Conservation (phyloP, 1,139 yeast genomes). For the Debaryomyces fabryi region DNA sequence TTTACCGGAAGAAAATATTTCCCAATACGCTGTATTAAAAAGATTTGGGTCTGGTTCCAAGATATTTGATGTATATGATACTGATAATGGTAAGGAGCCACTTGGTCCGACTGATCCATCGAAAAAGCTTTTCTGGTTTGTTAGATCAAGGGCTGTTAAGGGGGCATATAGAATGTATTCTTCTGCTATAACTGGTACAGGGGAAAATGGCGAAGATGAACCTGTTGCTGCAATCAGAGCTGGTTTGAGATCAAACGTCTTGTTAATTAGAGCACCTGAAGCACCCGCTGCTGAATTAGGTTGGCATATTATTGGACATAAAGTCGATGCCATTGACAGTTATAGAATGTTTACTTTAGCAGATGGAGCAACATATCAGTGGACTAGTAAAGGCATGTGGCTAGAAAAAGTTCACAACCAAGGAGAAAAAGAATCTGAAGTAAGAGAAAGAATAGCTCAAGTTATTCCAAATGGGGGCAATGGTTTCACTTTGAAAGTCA, state of each 20-base stretch:
- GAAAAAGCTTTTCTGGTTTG: slow-evolving; percentile 52
- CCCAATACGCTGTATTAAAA: slow-evolving; percentile 50
- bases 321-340: slow-evolving; percentile 63
- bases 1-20: slow-evolving; percentile 33
- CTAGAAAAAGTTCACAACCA: slow-evolving; percentile 57
- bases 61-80: slow-evolving; percentile 55
- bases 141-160: slow-evolving; percentile 62
- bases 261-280: slow-evolving; percentile 51
- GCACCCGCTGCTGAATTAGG: slow-evolving; percentile 58
- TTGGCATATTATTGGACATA: slow-evolving; percentile 62
- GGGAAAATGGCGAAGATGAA: slow-evolving; percentile 50
- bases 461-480: slow-evolving; percentile 49
- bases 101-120: slow-evolving; percentile 42
- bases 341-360: slow-evolving; percentile 61
- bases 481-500: slow-evolving; percentile 57
- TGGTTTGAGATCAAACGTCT: slow-evolving; percentile 59
- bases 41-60: slow-evolving; percentile 64
- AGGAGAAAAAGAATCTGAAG: slow-evolving; percentile 65
- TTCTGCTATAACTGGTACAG: slow-evolving; percentile 38
- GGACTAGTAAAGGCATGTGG: slow-evolving; percentile 63
- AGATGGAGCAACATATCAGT: slow-evolving; percentile 62
- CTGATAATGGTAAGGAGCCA: slow-evolving; percentile 36
- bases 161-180: slow-evolving; percentile 64
- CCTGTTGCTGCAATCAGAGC: slow-evolving; percentile 63
- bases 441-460: slow-evolving; percentile 60